These are phyloP conservation scores for Metschnikowia chrysomelidarum DNA, from an alignment of 805 yeast species.

Conservation along the genomic window DNA sequence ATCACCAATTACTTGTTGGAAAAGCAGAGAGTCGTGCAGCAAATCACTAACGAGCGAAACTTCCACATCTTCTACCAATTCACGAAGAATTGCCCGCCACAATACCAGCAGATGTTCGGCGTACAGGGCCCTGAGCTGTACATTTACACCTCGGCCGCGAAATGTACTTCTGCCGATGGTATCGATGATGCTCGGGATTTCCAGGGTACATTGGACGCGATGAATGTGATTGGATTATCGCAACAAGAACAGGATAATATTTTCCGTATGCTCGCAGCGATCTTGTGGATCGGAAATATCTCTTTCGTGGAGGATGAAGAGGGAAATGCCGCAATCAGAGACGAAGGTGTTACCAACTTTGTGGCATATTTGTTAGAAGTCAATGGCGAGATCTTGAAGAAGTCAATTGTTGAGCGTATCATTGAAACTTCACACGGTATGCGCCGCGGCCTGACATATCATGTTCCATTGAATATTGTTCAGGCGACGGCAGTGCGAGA, in stretches of 20 bases:
- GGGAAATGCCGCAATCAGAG: conserved; percentile 81
- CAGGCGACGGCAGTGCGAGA: conserved; percentile 96
- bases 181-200: conserved; percentile 82
- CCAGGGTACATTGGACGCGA: conserved; percentile 77
- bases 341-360: conserved; percentile 87
- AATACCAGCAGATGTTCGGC: conserved; percentile 80
- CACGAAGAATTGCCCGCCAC: conserved; percentile 85
- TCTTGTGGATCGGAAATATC: conserved; percentile 93
- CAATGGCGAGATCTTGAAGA: conserved; percentile 60
- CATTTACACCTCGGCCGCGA: conserved; percentile 80
- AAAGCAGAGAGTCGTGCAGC: conserved; percentile 96
- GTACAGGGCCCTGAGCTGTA: conserved; percentile 94
- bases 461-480: conserved; percentile 84
- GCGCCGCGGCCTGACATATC: conserved; percentile 89
- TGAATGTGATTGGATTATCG: conserved; percentile 80
- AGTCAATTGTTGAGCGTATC: conserved; percentile 73
- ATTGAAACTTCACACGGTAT: conserved; percentile 90
- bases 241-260: conserved; percentile 87
- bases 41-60: conserved; percentile 87
- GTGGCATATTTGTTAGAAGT: conserved; percentile 90
- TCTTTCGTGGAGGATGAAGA: conserved; percentile 81
- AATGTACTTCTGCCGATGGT: conserved; percentile 82
- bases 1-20: conserved; percentile 93
- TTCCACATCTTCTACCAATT: conserved; percentile 97
- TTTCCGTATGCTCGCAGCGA: conserved; percentile 77